Percentiles rank a stretch among this genome's conserved stretches.
These are phyloP conservation scores for Acacia crassicarpa DNA, from an alignment of 306 rosid genomes.

Conservation along the genomic window DNA sequence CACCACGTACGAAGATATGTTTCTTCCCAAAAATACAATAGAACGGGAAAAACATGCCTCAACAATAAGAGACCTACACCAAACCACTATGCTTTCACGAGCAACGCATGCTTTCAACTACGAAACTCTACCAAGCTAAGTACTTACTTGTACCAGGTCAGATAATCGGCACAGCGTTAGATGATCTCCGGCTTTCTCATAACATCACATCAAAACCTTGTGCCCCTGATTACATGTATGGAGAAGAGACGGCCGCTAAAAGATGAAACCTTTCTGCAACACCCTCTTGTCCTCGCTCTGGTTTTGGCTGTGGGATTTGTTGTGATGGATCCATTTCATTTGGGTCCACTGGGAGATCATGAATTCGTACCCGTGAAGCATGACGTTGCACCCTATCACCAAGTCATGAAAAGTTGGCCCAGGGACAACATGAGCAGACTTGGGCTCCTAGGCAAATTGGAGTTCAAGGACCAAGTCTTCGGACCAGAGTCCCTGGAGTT, in stretches of 20 bases:
- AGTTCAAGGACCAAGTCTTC: constrained; percentile 67
- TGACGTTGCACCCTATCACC: constrained; percentile 73
- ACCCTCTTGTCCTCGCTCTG: constrained; percentile 56
- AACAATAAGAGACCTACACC: constrained; percentile 52
- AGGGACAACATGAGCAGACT: constrained; percentile 73
- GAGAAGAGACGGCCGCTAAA: constrained; percentile 62
- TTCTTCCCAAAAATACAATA: constrained; percentile 20
- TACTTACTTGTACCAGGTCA: constrained; percentile 19
- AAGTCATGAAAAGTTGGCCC: constrained; percentile 83
- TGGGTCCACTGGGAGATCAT: constrained; percentile 70
- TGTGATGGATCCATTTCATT: constrained; percentile 81
- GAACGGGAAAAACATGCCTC: constrained; percentile 43
- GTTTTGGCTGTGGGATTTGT: constrained; percentile 62
- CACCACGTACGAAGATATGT: constrained; percentile 13
- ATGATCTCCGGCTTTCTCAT: background rate
- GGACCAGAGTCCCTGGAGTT: constrained; percentile 95
- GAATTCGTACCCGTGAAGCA: constrained; percentile 79
- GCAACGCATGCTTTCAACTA: constrained; percentile 45
- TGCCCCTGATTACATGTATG: constrained; percentile 38
- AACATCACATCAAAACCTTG: background rate
- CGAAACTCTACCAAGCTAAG: constrained; percentile 31
- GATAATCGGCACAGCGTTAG: background rate
- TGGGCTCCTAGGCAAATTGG: constrained; percentile 56
- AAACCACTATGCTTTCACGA: constrained; percentile 45
- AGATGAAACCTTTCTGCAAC: constrained; percentile 73